Evolutionary conservation across 148 eudicot genomes (phyloP).

Genomic region (Nyssa sinensis): DNA sequence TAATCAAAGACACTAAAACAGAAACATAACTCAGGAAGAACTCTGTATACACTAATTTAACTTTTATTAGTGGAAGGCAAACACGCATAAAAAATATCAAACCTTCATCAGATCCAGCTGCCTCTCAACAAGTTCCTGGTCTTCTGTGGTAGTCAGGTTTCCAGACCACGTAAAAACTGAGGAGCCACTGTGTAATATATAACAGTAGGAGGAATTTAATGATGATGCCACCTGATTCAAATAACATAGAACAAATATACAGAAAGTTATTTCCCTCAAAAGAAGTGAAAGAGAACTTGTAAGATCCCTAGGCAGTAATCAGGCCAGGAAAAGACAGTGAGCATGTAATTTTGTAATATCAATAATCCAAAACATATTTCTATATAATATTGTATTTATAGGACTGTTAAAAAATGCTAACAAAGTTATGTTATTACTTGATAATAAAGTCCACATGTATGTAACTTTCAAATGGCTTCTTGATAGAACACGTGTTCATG

Average conservation of each 20-base stretch:
- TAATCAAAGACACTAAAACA: neutral
- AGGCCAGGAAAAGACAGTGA: no score
- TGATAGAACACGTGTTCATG: no score
- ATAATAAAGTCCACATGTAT: no score
- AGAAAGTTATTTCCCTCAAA: neutral
- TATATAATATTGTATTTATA: no score
- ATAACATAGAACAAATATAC: neutral
- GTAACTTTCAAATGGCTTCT: no score
- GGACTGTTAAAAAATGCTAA: no score
- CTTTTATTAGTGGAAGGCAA: neutral
- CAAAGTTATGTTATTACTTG: no score
- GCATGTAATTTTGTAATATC: no score
- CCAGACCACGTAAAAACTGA: constrained; percentile 83
- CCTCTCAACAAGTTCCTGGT: constrained; percentile 89
- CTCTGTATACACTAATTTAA: neutral
- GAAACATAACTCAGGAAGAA: neutral
- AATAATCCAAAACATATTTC: no score
- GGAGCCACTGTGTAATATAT: constrained; percentile 75
- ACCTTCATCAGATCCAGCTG: constrained; percentile 90
- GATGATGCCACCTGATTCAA: constrained; percentile 77
- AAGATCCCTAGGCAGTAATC: neutral
- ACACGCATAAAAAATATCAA: neutral
- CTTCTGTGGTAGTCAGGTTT: constrained; percentile 59
- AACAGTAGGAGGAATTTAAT: constrained; percentile 80
- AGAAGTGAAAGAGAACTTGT: neutral